A percentile compares a stretch with the other conserved stretches of the same genome.
These are phyloP conservation scores for Vitis amurensis DNA, from an alignment of 164 flowering plant species.

Conservation along the genomic window DNA sequence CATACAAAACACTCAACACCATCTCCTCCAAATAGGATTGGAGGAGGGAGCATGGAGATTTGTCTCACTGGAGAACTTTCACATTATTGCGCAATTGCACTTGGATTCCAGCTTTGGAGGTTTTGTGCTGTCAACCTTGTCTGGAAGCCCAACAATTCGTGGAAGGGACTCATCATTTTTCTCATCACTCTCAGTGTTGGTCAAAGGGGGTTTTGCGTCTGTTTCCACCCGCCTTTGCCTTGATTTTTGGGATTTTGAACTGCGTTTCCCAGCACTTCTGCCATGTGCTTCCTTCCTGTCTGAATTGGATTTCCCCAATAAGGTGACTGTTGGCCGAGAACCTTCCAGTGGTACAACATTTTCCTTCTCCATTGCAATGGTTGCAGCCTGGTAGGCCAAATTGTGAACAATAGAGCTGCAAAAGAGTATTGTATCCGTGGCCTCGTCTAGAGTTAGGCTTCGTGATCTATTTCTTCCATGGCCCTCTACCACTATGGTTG, in stretches of 20 bases:
- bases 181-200: constrained; percentile 40
- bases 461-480: constrained; percentile 41
- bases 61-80: constrained; percentile 18
- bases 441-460: constrained; percentile 91
- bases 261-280: constrained; percentile 36
- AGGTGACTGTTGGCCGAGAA: constrained; percentile 55
- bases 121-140: constrained; percentile 41
- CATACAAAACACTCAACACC: constrained; percentile 22
- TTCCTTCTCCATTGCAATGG: constrained; percentile 76
- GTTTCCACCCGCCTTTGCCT: constrained; percentile 51
- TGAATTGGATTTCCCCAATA: constrained; percentile 50
- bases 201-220: constrained; percentile 33
- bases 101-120: constrained; percentile 89
- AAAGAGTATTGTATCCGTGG: constrained; percentile 87
- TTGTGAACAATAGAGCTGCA: constrained; percentile 87
- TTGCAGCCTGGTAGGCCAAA: constrained; percentile 80
- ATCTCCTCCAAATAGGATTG: not conserved
- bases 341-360: constrained; percentile 39
- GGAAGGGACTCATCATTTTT: constrained; percentile 31
- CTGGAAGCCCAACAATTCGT: constrained; percentile 40
- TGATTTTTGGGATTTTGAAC: constrained; percentile 51
- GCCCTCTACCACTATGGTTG: constrained; percentile 51
- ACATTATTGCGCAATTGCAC: constrained; percentile 93
- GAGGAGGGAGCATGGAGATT: not conserved
- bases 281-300: constrained; percentile 41